Evolutionary conservation across 495 filamentous ascomycete species (phyloP).

Genomic region (Cairneyella variabilis): DNA sequence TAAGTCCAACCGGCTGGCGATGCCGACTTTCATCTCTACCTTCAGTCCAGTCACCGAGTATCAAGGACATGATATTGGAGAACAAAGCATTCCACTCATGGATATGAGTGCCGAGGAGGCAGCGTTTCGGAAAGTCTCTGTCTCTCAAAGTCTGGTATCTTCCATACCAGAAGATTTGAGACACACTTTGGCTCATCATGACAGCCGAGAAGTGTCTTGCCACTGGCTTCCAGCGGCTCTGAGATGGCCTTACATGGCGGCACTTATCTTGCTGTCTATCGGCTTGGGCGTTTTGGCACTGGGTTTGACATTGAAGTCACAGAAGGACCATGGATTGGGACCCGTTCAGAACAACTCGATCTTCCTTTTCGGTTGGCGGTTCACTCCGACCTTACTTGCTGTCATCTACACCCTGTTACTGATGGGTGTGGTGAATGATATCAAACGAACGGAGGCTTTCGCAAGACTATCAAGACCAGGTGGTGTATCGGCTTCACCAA

Average conservation of each 20-base stretch:
- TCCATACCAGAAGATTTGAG: background rate
- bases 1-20: background rate
- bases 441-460: slow-evolving; percentile 34
- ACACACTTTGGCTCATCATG: background rate
- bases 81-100: background rate
- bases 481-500: slow-evolving; percentile 23
- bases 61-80: background rate
- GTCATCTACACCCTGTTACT: slow-evolving; percentile 32
- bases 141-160: background rate
- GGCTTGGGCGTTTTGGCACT: slow-evolving; percentile 21
- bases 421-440: slow-evolving; percentile 28
- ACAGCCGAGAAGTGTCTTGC: background rate
- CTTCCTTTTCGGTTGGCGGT: slow-evolving; percentile 32
- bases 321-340: slow-evolving; percentile 28
- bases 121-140: background rate
- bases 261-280: slow-evolving; percentile 20
- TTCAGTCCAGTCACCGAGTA: background rate
- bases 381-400: slow-evolving; percentile 30
- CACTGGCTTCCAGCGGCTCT: slow-evolving; percentile 24
- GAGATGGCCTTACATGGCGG: slow-evolving; percentile 16
- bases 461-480: slow-evolving; percentile 30
- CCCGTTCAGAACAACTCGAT: slow-evolving; percentile 27
- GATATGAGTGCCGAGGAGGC: slow-evolving; percentile 1
- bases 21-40: background rate
- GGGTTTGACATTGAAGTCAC: slow-evolving; percentile 12